Percentiles rank a stretch among this genome's conserved stretches.
Evolutionary conservation across 352 stramenopile species (phyloP).

Genomic region (Phytophthora sp.): DNA sequence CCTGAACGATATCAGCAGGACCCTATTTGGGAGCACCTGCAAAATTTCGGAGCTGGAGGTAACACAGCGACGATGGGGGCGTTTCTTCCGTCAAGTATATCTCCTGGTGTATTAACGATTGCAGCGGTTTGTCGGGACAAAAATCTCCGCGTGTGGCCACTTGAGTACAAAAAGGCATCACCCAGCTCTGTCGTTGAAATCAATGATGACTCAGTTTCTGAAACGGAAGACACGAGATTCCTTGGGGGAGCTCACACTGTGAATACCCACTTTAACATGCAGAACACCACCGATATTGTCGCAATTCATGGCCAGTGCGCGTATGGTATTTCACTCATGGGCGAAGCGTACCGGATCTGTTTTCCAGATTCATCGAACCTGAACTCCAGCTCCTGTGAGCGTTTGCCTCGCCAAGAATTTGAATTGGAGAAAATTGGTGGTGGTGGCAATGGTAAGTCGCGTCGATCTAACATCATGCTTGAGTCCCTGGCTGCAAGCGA

Average conservation of each 20-base stretch:
- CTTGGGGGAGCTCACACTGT: conserved; percentile 42
- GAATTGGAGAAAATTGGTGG: conserved; percentile 70
- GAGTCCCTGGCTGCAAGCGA: conserved; percentile 73
- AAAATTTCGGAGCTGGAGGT: conserved; percentile 53
- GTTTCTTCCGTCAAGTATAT: conserved; percentile 54
- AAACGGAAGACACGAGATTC: conserved; percentile 32
- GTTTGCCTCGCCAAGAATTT: conserved; percentile 55
- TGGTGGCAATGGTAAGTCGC: conserved; percentile 65
- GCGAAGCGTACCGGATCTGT: conserved; percentile 67
- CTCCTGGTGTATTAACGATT: conserved; percentile 41
- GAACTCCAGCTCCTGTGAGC: conserved; percentile 21
- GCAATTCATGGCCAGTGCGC: conserved; percentile 65
- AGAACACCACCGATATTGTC: conserved; percentile 62
- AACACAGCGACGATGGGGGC: conserved; percentile 62
- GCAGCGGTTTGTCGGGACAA: conserved; percentile 59
- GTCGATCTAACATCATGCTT: conserved; percentile 71
- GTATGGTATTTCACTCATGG: conserved; percentile 70
- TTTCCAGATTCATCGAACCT: conserved; percentile 46
- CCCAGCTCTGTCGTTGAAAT: conserved; percentile 6
- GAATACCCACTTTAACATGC: conserved; percentile 64
- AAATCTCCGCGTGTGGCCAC: conserved; percentile 73
- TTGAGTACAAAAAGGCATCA: conserved; percentile 40
- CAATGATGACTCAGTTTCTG: conserved; percentile 30
- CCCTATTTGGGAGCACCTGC: conserved; percentile 63
- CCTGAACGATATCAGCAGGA: conserved; percentile 28